These are phyloP conservation scores for Meyerozyma smithsonii DNA, from an alignment of 1,139 yeast species.

Conservation along the genomic window DNA sequence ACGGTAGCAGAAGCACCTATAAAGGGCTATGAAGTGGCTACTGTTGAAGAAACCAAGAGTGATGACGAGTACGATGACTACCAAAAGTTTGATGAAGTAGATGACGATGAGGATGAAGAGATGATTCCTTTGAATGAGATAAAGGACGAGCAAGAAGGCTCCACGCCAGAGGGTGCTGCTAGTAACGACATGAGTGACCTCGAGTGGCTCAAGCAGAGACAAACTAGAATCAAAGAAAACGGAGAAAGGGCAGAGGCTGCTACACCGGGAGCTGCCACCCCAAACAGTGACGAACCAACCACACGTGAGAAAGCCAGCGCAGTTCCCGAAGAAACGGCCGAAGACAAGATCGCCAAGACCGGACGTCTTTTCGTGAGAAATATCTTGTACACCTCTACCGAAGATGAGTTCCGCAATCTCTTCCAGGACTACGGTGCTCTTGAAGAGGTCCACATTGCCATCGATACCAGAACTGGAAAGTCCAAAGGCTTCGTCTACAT, in stretches of 20 bases:
- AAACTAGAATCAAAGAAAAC: conserved; percentile 66
- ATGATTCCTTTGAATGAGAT: conserved; percentile 9
- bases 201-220: conserved; percentile 82
- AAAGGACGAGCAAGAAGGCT: conserved; percentile 5
- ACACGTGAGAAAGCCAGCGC: conserved; percentile 18
- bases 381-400: conserved; percentile 74
- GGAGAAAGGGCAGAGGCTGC: conserved; percentile 18
- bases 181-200: conserved; percentile 66
- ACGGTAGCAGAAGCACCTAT: conserved; percentile 3
- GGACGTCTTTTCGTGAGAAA: conserved; percentile 89
- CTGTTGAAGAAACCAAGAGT: conserved; percentile 7
- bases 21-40: not conserved
- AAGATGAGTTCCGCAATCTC: conserved; percentile 64
- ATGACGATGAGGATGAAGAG: conserved; percentile 15
- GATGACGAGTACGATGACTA: conserved; percentile 52
- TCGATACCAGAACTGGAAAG: conserved; percentile 84
- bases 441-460: conserved; percentile 83
- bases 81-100: conserved; percentile 19
- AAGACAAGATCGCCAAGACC: conserved; percentile 54
- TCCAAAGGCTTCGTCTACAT: conserved; percentile 93
- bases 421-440: conserved; percentile 55
- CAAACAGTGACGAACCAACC: conserved; percentile 7
- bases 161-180: conserved; percentile 30
- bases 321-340: conserved; percentile 9
- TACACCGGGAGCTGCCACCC: conserved; percentile 7